Evolutionary conservation across 257 asterid species (phyloP), one percentile per base, ranked within the genome.

Genomic region (Prunella vulgaris): DNA sequence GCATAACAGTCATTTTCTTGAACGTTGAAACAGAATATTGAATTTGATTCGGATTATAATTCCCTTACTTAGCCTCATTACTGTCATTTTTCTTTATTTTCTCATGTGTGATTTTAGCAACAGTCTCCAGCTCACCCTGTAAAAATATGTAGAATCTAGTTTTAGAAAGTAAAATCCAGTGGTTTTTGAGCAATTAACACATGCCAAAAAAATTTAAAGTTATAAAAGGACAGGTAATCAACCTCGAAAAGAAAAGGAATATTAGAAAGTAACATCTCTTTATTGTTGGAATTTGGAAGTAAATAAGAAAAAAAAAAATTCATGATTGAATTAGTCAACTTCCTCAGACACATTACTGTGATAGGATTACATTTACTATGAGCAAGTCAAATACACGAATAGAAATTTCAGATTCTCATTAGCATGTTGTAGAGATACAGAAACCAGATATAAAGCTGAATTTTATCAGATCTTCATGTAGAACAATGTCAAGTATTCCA

Each of bases 71-170:
- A 17, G 90, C 77, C 74, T 87, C 95, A 25, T 77, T 82, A 24
- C 93, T 88, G 61, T 90, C 97, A 68, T 92, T 89, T 79, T 86
- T 92, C 91, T 85, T 90, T 60, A 66, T 72, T 80, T 87, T 92
- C 72, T 92, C 98, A 72, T 80, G 96, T 71, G 95, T 85, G 73
- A 92, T 78, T 81, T 84, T 90, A 66, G 87, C 96, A 71, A 92
- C 98, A 48, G 96, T 90, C 90, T 92, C 98, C 79, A 90, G 69
- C 62, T 81, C 92, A 66, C 96, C 98, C 98, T 92, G 87, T 64
- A 69, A 73, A 49, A 68, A 66, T 54, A 24, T 35, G 70, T 27
- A 79, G 21, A 60, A 66, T 54, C 65, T 49, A 38, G 46, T 60
- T 24, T 74, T 60, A 75, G 60, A 72, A 21, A 7, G 51, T 49